These are phyloP conservation scores for Entomortierella parvispora DNA, from an alignment of 192 early-diverging fungal species.

Conservation along the genomic window DNA sequence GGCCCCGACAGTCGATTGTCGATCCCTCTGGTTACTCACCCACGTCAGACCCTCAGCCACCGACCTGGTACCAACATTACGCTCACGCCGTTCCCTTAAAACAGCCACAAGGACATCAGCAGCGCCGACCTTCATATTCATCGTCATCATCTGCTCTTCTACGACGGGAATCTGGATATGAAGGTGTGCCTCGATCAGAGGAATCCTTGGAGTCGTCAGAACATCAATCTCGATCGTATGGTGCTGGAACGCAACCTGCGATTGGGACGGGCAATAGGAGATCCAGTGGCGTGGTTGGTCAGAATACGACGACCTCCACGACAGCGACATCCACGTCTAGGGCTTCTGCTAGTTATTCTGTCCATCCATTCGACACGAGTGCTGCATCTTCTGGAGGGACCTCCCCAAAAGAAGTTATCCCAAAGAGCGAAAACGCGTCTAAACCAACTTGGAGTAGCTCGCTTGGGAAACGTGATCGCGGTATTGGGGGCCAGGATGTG, in stretches of 20 bases:
- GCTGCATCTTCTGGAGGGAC: conserved; percentile 3
- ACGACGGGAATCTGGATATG: conserved; percentile 25
- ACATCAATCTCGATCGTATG: not conserved
- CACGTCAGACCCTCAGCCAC: conserved; percentile 31
- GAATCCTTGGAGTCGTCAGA: not conserved
- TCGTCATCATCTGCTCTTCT: not conserved
- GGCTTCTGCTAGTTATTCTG: conserved; percentile 18
- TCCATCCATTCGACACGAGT: conserved; percentile 35
- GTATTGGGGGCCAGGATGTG: conserved; percentile 19
- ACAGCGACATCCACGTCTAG: not conserved
- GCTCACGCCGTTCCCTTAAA: conserved; percentile 27
- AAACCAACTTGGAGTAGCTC: not conserved
- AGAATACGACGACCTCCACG: not conserved
- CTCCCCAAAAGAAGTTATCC: not conserved
- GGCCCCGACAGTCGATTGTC: no score
- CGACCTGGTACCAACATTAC: conserved; percentile 47
- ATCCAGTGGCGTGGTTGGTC: not conserved
- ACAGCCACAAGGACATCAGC: conserved; percentile 11
- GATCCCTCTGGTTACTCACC: no score
- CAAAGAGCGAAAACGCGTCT: not conserved
- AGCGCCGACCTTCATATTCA: conserved; percentile 12
- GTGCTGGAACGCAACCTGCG: not conserved
- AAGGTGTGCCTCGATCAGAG: not conserved
- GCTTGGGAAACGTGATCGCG: conserved; percentile 21
- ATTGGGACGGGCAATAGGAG: not conserved